Percentiles rank a stretch among this genome's conserved stretches.
Conservation (phyloP, 1,284 basidiomycete species). For the Omphalotus olearius region DNA sequence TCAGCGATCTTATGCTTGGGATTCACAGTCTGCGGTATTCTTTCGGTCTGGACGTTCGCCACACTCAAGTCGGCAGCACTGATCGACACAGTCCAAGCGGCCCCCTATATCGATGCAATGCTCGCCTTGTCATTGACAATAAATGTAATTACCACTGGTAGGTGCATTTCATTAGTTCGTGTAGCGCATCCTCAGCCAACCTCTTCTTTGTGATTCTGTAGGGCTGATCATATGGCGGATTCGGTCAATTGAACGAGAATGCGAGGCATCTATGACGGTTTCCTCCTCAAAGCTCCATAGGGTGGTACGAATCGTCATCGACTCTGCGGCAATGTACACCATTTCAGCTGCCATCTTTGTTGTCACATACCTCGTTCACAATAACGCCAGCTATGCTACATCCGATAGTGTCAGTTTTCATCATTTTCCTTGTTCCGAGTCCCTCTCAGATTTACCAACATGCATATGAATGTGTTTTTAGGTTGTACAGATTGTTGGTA, state of each 20-base stretch:
- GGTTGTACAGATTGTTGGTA: conserved; percentile 8
- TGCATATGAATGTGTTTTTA: too few relatives aligned
- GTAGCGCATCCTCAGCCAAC: not conserved
- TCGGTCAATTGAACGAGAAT: conserved; percentile 10
- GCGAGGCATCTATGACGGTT: not conserved
- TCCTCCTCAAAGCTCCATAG: conserved; percentile 7
- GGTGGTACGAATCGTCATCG: conserved; percentile 20
- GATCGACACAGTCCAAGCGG: too few relatives aligned
- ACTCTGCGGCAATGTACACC: conserved; percentile 22
- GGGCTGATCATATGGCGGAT: conserved; percentile 16
- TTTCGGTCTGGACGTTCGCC: too few relatives aligned
- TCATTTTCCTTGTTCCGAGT: too few relatives aligned
- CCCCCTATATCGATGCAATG: too few relatives aligned
- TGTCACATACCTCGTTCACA: conserved; percentile 15
- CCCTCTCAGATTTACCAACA: too few relatives aligned
- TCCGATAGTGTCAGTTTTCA: conserved; percentile 17
- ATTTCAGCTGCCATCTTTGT: conserved; percentile 16
- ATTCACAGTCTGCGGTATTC: not conserved
- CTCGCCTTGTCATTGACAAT: too few relatives aligned
- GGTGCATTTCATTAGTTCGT: not conserved
- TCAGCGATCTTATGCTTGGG: conserved; percentile 10
- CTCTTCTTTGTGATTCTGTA: not conserved
- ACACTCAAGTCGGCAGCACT: too few relatives aligned
- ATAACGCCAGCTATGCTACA: conserved; percentile 15
- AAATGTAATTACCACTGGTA: conserved; percentile 1